Evolutionary conservation across 805 yeast species (phyloP).

Genomic region (Allodekkera sacchari): DNA sequence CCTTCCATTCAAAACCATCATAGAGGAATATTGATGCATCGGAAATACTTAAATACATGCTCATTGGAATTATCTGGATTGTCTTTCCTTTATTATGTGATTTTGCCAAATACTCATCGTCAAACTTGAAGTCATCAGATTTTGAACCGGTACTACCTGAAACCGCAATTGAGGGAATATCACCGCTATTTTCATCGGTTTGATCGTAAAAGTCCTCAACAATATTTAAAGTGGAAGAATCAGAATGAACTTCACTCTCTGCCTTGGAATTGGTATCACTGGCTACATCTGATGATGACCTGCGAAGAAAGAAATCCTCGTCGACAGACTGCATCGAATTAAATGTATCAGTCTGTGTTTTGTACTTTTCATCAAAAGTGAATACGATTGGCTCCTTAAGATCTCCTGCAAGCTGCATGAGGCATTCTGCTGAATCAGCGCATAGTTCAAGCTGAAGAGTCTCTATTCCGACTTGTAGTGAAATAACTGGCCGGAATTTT

Average conservation of each 20-base stretch:
- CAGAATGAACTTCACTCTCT: neutral
- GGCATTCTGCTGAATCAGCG: conserved; percentile 77
- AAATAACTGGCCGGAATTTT: conserved; percentile 16
- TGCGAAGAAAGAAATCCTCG: conserved; percentile 24
- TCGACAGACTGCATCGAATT: conserved; percentile 36
- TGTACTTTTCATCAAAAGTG: conserved; percentile 52
- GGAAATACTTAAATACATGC: conserved; percentile 26
- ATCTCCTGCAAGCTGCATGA: conserved; percentile 61
- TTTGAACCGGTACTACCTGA: conserved; percentile 17
- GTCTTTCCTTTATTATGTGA: conserved; percentile 1
- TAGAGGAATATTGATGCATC: conserved; percentile 42
- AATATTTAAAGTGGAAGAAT: conserved; percentile 11
- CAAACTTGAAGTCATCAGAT: conserved; percentile 8
- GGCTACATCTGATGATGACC: no score
- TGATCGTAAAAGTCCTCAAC: conserved; percentile 23
- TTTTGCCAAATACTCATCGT: conserved; percentile 15
- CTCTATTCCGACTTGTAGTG: conserved; percentile 41
- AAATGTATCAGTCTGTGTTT: conserved; percentile 34
- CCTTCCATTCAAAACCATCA: conserved; percentile 93
- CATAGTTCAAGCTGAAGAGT: conserved; percentile 48
- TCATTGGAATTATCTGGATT: conserved; percentile 19
- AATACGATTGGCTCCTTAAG: conserved; percentile 61
- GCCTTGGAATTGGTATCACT: neutral
- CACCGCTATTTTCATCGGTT: conserved; percentile 8
- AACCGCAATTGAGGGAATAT: conserved; percentile 6